Conservation (phyloP, 345 rosid species). For the Laguncularia racemosa region DNA sequence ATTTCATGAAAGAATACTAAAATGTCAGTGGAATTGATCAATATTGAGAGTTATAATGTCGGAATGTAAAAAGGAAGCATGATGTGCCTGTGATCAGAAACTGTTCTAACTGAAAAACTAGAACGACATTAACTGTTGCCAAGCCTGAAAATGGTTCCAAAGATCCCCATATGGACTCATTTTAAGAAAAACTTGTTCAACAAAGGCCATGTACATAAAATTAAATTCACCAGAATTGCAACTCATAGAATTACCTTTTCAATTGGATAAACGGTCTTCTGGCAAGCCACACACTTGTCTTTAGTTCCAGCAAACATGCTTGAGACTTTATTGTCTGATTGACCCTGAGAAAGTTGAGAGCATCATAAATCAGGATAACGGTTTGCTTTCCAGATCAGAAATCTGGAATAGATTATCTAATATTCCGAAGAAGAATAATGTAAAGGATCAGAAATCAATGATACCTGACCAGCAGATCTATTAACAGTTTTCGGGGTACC, state of each 20-base stretch:
- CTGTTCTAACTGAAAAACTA: too few relatives aligned
- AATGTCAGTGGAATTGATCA: too few relatives aligned
- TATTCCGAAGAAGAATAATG: too few relatives aligned
- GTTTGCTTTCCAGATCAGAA: neutral
- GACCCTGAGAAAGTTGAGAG: conserved; percentile 21
- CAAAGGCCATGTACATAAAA: neutral
- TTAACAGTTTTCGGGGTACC: conserved; percentile 57
- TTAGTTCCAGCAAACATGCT: conserved; percentile 70
- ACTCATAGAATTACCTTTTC: conserved; percentile 43
- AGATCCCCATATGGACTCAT: too few relatives aligned
- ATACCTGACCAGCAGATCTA: conserved; percentile 52
- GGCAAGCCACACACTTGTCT: conserved; percentile 73
- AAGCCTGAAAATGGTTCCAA: too few relatives aligned
- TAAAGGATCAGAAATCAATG: too few relatives aligned
- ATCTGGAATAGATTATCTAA: neutral
- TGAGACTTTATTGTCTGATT: conserved; percentile 43
- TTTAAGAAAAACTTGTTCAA: too few relatives aligned
- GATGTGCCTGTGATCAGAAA: too few relatives aligned
- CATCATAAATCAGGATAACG: neutral
- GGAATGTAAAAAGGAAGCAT: too few relatives aligned
- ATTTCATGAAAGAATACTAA: too few relatives aligned
- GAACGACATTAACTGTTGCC: too few relatives aligned
- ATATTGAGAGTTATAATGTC: too few relatives aligned
- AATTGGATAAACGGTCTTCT: conserved; percentile 65
- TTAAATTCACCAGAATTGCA: neutral